A percentile compares a stretch with the other conserved stretches of the same genome.
Evolutionary conservation across 1,284 basidiomycete species (phyloP).

Genomic region (Ganoderma resinaceum): DNA sequence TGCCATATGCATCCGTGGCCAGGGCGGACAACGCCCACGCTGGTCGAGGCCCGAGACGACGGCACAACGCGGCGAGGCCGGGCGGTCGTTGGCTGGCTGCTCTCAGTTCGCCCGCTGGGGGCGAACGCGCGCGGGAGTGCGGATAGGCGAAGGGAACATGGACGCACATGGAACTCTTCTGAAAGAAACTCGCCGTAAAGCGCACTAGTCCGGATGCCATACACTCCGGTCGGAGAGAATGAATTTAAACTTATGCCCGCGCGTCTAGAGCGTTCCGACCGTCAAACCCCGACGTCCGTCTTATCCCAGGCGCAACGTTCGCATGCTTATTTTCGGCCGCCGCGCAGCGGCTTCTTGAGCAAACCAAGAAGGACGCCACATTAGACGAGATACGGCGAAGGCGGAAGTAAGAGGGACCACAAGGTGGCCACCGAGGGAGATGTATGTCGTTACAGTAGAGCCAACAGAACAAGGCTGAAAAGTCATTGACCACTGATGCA

Average conservation of each 20-base stretch:
- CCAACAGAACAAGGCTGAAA: not conserved
- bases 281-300: slow-evolving; percentile 22
- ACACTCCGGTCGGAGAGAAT: slow-evolving; percentile 21
- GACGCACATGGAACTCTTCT: not conserved
- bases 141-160: not conserved
- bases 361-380: not conserved
- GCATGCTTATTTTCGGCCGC: slow-evolving; percentile 24
- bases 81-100: not conserved
- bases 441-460: not conserved
- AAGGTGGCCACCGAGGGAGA: not conserved
- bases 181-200: not conserved
- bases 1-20: slow-evolving; percentile 14
- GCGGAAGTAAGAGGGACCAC: not conserved
- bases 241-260: slow-evolving; percentile 20
- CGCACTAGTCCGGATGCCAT: slow-evolving; percentile 13
- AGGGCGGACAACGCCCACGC: slow-evolving; percentile 15
- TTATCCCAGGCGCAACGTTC: slow-evolving; percentile 19
- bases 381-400: not conserved
- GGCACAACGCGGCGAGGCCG: not conserved
- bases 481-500: not conserved
- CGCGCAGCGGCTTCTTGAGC: slow-evolving; percentile 14
- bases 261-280: slow-evolving; percentile 16
- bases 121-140: not conserved
- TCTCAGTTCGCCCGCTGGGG: slow-evolving; percentile 20
- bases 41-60: not conserved